Evolutionary conservation across 768 basidiomycete genomes (phyloP), one percentile per base, ranked within the genome.

Genomic region (Lentinula sp.): DNA sequence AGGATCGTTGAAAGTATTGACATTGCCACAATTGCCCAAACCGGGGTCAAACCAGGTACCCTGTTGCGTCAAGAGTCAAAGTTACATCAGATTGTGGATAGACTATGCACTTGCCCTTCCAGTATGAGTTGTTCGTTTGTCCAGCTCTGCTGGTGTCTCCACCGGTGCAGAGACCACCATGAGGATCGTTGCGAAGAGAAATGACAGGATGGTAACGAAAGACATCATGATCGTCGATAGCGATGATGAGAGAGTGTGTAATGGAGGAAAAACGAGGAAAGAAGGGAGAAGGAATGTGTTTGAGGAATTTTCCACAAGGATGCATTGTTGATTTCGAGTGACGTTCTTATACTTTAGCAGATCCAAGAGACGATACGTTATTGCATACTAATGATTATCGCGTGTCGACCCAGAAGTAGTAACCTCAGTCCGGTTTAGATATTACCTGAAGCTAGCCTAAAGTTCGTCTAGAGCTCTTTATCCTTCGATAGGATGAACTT

Each of bases 31-130:
- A 71, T 88, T 87, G 48, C 87, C 89, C 28, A 68, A 59, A 57
- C 79, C 84, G 58, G 79, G 80, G 62, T 84, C 63, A 69, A 81
- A 91, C 81, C 81, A 91, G 37, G 88, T 91, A 43, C 83, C 88
- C 88, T 90, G 64, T 2, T 28, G 28, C 28, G 28, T 28, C 28
- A 28, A 28, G 28, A 28, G 28, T 28, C 28, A 28, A 28, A 28
- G 28, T 28, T 28, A 3, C 28, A 3, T 28, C 28, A 28, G 28
- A 28, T 2, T 28, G 5, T 10, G 18, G 12, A 33, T 12, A 39
- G 58, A 58, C 59, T 48, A 63, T 23, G 6, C 37, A 75, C 83
- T 63, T 69, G 90, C 90, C 64, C 76, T 74, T 45, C 90, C 90
- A 6, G 65, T 67, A 66, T 79, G 85, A 0, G 82, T 79, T 45